phyloP scores from a whole-genome alignment of 768 basidiomycete genomes.

The Russula compacta region DNA sequence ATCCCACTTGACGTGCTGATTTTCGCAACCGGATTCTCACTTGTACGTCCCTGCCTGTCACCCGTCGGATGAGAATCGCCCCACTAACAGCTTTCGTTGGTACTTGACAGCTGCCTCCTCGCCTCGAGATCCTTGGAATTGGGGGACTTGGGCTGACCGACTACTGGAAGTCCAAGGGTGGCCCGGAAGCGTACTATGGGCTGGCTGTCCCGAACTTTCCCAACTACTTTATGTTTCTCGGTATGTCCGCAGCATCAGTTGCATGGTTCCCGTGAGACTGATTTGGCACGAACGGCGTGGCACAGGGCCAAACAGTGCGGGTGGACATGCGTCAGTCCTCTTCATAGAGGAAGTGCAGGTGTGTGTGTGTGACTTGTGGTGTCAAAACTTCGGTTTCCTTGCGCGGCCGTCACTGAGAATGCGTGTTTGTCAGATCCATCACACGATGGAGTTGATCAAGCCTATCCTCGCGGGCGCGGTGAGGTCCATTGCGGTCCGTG shows the following conservation, averaged over 20 bases:
- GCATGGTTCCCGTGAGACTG: not conserved
- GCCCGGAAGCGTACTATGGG: constrained; percentile 46
- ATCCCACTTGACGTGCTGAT: constrained; percentile 49
- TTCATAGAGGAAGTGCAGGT: constrained; percentile 51
- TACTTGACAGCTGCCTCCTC: constrained; percentile 5
- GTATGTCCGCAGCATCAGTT: not conserved
- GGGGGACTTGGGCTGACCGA: constrained; percentile 35
- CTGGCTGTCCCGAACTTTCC: constrained; percentile 17
- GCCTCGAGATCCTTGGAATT: constrained; percentile 31
- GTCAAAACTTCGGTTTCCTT: not conserved
- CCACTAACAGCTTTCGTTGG: not conserved
- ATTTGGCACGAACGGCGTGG: not conserved
- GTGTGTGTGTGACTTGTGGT: not conserved
- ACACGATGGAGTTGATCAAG: constrained; percentile 41
- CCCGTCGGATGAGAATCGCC: not conserved
- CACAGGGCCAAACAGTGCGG: constrained; percentile 40
- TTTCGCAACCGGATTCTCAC: constrained; percentile 45
- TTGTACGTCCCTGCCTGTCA: constrained; percentile 28
- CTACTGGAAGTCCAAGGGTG: constrained; percentile 40
- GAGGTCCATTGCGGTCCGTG: constrained; percentile 41
- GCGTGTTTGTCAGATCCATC: constrained; percentile 34
- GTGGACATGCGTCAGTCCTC: constrained; percentile 50
- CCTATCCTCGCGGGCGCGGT: constrained; percentile 42
- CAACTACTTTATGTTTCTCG: constrained; percentile 18
- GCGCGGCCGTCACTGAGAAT: not conserved